Percentiles rank a stretch among this genome's conserved stretches.
Evolutionary conservation across 2,329 filamentous ascomycete species (phyloP).

Genomic region (Colletotrichum tropicale): DNA sequence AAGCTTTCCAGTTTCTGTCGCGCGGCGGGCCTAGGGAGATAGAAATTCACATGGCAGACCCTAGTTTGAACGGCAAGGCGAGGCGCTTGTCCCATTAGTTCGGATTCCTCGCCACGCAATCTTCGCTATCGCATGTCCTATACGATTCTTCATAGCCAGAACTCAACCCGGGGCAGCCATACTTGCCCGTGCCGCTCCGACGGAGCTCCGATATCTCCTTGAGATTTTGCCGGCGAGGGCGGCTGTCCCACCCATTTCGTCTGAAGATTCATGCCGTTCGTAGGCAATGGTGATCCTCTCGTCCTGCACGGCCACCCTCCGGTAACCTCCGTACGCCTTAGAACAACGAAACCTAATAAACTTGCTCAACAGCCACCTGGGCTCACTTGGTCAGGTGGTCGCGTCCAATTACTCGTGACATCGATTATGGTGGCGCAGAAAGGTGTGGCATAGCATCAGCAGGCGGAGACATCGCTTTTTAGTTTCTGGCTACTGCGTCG

Average conservation of each 20-base stretch:
- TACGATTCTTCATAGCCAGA: neutral
- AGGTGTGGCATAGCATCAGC: neutral
- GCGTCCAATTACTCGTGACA: neutral
- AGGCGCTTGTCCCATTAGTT: neutral
- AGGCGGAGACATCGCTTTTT: neutral
- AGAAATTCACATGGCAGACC: neutral
- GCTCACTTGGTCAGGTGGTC: neutral
- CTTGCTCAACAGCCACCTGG: neutral
- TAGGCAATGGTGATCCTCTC: neutral
- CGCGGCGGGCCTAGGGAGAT: neutral
- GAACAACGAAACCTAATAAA: neutral
- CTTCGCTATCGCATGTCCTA: neutral
- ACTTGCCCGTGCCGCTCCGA: neutral
- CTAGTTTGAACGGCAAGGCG: neutral
- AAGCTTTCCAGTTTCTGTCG: neutral
- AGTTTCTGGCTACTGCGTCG: neutral
- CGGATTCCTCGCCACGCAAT: neutral
- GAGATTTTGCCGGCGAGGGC: neutral
- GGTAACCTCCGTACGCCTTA: neutral
- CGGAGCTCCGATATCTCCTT: neutral
- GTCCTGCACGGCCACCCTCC: neutral
- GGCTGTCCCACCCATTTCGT: neutral
- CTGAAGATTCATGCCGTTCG: neutral
- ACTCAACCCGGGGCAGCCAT: neutral
- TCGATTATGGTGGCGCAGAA: neutral